phyloP scores from a whole-genome alignment of 139 green algal species.

The Haematococcus lacustris region DNA sequence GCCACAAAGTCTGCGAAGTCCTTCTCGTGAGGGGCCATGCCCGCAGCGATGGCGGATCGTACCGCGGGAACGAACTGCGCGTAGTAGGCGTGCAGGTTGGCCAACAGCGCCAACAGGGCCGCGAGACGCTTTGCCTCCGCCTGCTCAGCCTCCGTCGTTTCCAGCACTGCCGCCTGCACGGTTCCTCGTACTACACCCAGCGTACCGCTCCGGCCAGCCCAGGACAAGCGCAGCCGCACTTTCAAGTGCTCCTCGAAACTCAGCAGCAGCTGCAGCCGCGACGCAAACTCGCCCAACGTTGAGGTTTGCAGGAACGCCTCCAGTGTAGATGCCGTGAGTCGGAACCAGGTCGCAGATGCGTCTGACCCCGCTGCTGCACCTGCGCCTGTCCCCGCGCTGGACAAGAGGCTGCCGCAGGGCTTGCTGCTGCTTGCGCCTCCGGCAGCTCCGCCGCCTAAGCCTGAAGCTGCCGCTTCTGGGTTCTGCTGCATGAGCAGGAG shows the following conservation, averaged over 20 bases:
- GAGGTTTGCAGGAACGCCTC: slow-evolving; percentile 88
- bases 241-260: slow-evolving; percentile 42
- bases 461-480: background rate
- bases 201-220: slow-evolving; percentile 75
- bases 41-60: slow-evolving; percentile 31
- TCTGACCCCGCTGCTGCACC: background rate
- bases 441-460: background rate
- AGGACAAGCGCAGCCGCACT: slow-evolving; percentile 12
- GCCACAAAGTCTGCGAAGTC: slow-evolving; percentile 87
- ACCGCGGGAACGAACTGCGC: slow-evolving; percentile 66
- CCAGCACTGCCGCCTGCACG: background rate
- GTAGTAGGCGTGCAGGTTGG: slow-evolving; percentile 81
- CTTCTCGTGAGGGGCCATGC: slow-evolving; percentile 67
- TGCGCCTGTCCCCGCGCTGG: background rate
- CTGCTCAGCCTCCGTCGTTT: background rate
- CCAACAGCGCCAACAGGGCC: slow-evolving; percentile 39
- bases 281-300: slow-evolving; percentile 77
- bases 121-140: slow-evolving; percentile 1
- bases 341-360: slow-evolving; percentile 8
- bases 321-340: slow-evolving; percentile 37
- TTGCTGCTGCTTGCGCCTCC: background rate
- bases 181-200: slow-evolving; percentile 79
- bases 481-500: slow-evolving; percentile 35
- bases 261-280: slow-evolving; percentile 70
- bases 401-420: background rate